These are phyloP conservation scores for Phaeomoniella chlamydospora DNA, from an alignment of 2,329 filamentous ascomycete species.

Conservation along the genomic window DNA sequence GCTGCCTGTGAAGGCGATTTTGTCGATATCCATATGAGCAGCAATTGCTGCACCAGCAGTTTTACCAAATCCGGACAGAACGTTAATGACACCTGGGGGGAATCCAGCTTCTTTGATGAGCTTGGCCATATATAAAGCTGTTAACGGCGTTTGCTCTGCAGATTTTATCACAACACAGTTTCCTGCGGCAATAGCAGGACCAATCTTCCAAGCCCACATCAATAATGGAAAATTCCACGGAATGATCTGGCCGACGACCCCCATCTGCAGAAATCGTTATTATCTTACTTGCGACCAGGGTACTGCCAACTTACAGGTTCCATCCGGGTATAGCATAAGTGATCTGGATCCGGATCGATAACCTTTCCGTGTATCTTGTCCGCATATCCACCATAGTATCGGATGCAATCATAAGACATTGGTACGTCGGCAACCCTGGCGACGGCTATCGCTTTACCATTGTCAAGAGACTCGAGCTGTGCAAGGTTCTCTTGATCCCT, in stretches of 20 bases:
- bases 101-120: conserved; percentile 38
- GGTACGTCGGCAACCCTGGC: no score
- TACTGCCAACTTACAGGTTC: no score
- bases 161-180: conserved; percentile 57
- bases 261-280: no score
- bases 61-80: conserved; percentile 46
- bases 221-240: conserved; percentile 60
- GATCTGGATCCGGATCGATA: no score
- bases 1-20: conserved; percentile 20
- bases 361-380: conserved; percentile 78
- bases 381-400: conserved; percentile 73
- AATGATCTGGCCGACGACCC: conserved; percentile 68
- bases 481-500: conserved; percentile 12
- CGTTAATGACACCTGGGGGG: conserved; percentile 40
- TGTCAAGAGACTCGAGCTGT: conserved; percentile 16
- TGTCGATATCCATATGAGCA: conserved; percentile 15
- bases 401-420: conserved; percentile 51
- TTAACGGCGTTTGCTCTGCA: conserved; percentile 43
- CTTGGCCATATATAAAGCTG: conserved; percentile 30
- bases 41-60: conserved; percentile 31
- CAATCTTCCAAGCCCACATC: conserved; percentile 32
- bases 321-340: conserved; percentile 65
- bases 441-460: conserved; percentile 16
- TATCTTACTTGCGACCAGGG: no score
- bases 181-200: conserved; percentile 49